These are phyloP conservation scores for Ramalina peruviana DNA, from an alignment of 495 filamentous ascomycete genomes.

Conservation along the genomic window DNA sequence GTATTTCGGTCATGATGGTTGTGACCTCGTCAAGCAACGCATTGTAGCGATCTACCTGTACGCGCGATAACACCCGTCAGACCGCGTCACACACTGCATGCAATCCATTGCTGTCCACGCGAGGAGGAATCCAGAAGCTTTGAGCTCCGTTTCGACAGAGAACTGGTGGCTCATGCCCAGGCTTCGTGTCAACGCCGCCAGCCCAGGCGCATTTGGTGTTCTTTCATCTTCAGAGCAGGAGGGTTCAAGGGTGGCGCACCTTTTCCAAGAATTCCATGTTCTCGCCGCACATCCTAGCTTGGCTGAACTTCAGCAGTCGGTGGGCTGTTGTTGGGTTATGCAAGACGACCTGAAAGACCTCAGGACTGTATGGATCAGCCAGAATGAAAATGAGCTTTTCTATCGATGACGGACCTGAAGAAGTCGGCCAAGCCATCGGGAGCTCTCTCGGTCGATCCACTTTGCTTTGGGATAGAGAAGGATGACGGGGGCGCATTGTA, in stretches of 20 bases:
- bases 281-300: constrained; percentile 26
- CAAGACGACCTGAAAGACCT: constrained; percentile 33
- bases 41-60: constrained; percentile 24
- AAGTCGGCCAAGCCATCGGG: constrained; percentile 23
- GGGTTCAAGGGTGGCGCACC: constrained; percentile 16
- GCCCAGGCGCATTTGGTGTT: too few relatives aligned
- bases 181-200: too few relatives aligned
- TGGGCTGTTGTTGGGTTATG: constrained; percentile 30
- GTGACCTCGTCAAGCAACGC: constrained; percentile 25
- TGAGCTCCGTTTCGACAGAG: too few relatives aligned
- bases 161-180: too few relatives aligned
- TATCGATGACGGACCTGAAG: constrained; percentile 28
- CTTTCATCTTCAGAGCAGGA: too few relatives aligned
- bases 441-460: constrained; percentile 3
- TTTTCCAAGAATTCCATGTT: constrained; percentile 36
- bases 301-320: constrained; percentile 29
- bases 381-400: neutral
- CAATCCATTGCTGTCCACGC: too few relatives aligned
- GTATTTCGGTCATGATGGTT: constrained; percentile 30
- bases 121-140: too few relatives aligned
- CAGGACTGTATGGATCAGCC: constrained; percentile 28
- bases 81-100: too few relatives aligned
- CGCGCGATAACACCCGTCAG: neutral
- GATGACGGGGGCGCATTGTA: constrained; percentile 14
- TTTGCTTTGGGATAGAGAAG: constrained; percentile 14